Conservation (phyloP, 2,329 filamentous ascomycete species). For the Ceratocystis destructans region DNA sequence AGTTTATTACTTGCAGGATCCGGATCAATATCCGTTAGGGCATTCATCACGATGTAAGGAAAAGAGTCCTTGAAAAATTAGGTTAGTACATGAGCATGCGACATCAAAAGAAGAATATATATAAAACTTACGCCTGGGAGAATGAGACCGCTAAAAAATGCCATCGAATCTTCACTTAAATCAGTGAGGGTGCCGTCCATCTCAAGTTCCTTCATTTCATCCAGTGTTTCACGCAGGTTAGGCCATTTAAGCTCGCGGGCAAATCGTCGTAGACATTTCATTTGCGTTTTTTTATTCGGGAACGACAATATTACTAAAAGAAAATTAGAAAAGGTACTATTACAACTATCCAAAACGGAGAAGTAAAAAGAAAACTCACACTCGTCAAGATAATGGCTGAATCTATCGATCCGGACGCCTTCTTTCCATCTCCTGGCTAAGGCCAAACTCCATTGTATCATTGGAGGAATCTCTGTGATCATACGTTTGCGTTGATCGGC, state of each 20-base stretch:
- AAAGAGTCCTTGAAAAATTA: constrained; percentile 38
- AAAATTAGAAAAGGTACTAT: neutral
- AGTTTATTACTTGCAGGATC: constrained; percentile 52
- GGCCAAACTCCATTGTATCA: constrained; percentile 58
- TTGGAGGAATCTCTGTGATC: constrained; percentile 50
- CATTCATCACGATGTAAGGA: constrained; percentile 66
- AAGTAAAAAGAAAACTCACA: constrained; percentile 1
- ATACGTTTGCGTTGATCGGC: constrained; percentile 52
- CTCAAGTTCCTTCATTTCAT: constrained; percentile 47
- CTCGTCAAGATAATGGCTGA: constrained; percentile 29
- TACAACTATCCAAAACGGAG: neutral
- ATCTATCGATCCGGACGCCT: constrained; percentile 52
- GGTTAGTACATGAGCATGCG: constrained; percentile 11
- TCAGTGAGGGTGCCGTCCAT: constrained; percentile 43
- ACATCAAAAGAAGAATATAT: neutral
- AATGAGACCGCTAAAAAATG: constrained; percentile 62
- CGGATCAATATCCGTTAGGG: constrained; percentile 60
- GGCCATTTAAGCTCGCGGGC: constrained; percentile 65
- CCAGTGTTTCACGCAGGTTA: constrained; percentile 51
- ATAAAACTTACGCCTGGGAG: constrained; percentile 47
- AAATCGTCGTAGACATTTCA: constrained; percentile 54
- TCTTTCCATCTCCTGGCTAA: constrained; percentile 61
- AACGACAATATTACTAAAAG: constrained; percentile 46
- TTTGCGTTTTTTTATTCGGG: constrained; percentile 51
- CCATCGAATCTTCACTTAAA: constrained; percentile 57